Conservation (phyloP, 192 early-diverging fungal species). For the Neocallimastix lanati region DNA sequence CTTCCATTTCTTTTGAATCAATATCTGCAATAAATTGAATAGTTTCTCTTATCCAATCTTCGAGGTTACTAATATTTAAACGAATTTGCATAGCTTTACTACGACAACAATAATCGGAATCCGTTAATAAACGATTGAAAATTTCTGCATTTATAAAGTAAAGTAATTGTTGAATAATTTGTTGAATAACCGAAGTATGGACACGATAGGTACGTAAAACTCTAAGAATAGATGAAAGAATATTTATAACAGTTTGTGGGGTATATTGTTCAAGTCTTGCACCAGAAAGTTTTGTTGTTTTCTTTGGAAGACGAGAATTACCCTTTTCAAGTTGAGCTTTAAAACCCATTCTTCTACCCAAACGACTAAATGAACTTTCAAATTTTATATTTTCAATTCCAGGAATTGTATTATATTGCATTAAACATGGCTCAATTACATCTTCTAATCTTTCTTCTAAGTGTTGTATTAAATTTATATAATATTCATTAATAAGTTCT, state of each 20-base stretch:
- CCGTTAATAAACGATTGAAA: slow-evolving; percentile 72
- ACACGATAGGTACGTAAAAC: slow-evolving; percentile 53
- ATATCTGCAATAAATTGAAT: slow-evolving; percentile 13
- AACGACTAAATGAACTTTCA: neutral
- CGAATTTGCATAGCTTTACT: slow-evolving; percentile 66
- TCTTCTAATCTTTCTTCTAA: neutral
- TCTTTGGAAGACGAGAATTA: neutral
- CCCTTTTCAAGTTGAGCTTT: neutral
- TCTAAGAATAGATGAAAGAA: slow-evolving; percentile 46
- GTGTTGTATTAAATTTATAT: neutral
- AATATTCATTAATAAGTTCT: slow-evolving; percentile 50
- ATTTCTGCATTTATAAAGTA: slow-evolving; percentile 55
- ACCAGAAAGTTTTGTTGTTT: neutral
- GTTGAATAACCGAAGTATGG: slow-evolving; percentile 53
- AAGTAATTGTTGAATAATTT: slow-evolving; percentile 56
- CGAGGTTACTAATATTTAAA: slow-evolving; percentile 59
- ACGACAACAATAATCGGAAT: slow-evolving; percentile 53
- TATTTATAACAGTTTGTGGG: slow-evolving; percentile 50
- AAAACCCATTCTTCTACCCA: neutral
- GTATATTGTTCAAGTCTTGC: slow-evolving; percentile 30
- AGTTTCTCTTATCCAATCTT: slow-evolving; percentile 64
- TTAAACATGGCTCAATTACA: neutral
- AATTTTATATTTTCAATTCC: neutral
- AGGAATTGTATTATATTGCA: neutral
- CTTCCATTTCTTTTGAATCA: slow-evolving; percentile 1